phyloP scores from a whole-genome alignment of 1,139 yeast genomes.

The Suhomyces guaymorum region DNA sequence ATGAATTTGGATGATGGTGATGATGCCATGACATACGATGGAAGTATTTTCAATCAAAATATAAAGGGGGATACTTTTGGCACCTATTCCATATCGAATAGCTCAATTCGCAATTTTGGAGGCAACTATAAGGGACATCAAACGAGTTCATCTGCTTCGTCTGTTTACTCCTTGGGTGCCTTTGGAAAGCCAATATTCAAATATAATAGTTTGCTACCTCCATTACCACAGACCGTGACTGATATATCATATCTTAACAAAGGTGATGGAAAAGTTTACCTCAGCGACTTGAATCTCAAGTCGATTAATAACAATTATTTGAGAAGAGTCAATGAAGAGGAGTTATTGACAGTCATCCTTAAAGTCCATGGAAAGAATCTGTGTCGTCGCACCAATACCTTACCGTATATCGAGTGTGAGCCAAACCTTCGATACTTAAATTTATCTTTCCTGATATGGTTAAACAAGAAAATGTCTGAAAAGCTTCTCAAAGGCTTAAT shows the following conservation, averaged over 20 bases:
- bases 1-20: slow-evolving; percentile 20
- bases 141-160: slow-evolving; percentile 30
- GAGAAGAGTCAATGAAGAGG: slow-evolving; percentile 36
- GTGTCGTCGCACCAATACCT: slow-evolving; percentile 1
- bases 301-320: slow-evolving; percentile 38
- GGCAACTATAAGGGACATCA: slow-evolving; percentile 10
- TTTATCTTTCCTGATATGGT: slow-evolving; percentile 54
- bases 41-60: slow-evolving; percentile 7
- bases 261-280: slow-evolving; percentile 43
- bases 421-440: slow-evolving; percentile 32
- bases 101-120: slow-evolving; percentile 6
- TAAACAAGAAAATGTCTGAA: slow-evolving; percentile 44
- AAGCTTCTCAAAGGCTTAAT: slow-evolving; percentile 25
- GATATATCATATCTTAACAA: slow-evolving; percentile 31
- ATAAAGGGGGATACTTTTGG: slow-evolving; percentile 4
- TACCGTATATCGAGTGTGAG: not conserved
- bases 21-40: slow-evolving; percentile 9
- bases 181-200: slow-evolving; percentile 33
- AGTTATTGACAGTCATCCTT: slow-evolving; percentile 36
- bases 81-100: slow-evolving; percentile 4
- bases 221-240: slow-evolving; percentile 30
- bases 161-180: slow-evolving; percentile 32
- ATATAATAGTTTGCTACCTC: slow-evolving; percentile 42
- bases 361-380: slow-evolving; percentile 17
- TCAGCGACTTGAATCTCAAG: slow-evolving; percentile 45